Base-by-base conservation (phyloP, 2,329 filamentous ascomycete species). In the Fusarium guadeloupense region DNA sequence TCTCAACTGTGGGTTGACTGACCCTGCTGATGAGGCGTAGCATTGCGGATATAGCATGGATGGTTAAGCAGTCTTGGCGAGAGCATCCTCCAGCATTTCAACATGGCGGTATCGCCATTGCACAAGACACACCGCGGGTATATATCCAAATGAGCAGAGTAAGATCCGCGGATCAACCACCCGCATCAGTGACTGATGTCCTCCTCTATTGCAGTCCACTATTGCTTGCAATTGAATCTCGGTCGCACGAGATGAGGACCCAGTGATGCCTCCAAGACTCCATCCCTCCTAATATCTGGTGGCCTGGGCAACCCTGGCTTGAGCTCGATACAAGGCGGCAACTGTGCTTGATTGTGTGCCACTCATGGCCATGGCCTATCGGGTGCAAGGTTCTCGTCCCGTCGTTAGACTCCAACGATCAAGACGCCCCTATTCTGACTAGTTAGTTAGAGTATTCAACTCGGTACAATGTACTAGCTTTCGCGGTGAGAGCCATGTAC, bases 301-400 rank as follows among this genome's bases (percentile, higher is more conserved):
- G 21, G 42, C 55, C 60, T 39, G 40, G 60, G 55, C 55, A 60
- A 39, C 43, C 60, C 55, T 47, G 34, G 44, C 38, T 52, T 56
- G 56, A 47, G 49, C 39, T 63, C 28, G 59, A 59, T 47, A 57
- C 57, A 62, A 56, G 45, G 42, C 60, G 54, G 54, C 45, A 63
- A 38, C 38, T 54, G 59, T 59, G 54, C 60, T 63, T 52, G 49
- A 55, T 64, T 60, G 45, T 64, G 60, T 64, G 60, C 59, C 55
- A 64, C 60, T 64, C 60, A 61, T 61, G 60, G 54, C 40, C 60
- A 61, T 61, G 60, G 54, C 40, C 47, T 63, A 49, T 43, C 51
- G 49, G 49, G 50, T 56, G 59, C 54, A 64, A 64, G 59, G 59
- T 33, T 47, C 54, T 59, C 54, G 34, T 59, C 54, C 55, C 46